phyloP scores from a whole-genome alignment of 2,329 filamentous ascomycete species.

The Epichloe elymi region DNA sequence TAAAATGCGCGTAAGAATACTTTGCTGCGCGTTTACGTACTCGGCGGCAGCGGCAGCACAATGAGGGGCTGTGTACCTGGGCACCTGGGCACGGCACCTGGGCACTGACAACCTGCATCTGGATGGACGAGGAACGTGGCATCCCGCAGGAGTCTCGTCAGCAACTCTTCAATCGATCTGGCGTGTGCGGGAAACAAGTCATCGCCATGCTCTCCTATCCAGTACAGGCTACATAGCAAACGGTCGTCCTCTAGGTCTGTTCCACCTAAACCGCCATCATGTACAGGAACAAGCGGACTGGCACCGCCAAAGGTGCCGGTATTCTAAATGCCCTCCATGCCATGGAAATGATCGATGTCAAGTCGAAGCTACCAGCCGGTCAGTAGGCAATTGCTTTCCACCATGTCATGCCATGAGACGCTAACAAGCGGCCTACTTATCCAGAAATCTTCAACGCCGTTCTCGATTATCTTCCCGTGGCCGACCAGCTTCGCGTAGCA shows the following conservation, averaged over 20 bases:
- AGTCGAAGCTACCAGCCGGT: constrained; percentile 74
- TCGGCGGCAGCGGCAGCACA: no score
- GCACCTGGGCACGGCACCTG: accelerated
- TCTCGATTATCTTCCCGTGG: constrained; percentile 75
- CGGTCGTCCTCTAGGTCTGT: neutral
- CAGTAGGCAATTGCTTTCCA: constrained; percentile 8
- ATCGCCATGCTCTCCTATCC: neutral
- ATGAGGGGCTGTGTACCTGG: no score
- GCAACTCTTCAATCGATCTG: neutral
- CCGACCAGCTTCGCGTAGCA: constrained; percentile 76
- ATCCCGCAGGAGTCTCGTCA: neutral
- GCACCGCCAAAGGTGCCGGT: constrained; percentile 28
- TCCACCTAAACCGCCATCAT: constrained; percentile 14
- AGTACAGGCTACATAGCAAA: neutral
- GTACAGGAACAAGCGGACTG: constrained; percentile 30
- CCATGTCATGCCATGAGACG: neutral
- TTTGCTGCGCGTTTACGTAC: no score
- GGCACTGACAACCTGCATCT: no score
- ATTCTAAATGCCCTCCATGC: constrained; percentile 68
- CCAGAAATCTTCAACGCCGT: constrained; percentile 77
- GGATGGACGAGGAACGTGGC: no score
- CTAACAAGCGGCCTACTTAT: neutral
- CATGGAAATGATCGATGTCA: constrained; percentile 66
- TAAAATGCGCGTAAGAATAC: no score
- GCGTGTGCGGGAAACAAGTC: neutral